These are phyloP conservation scores for Grosmannia clavigera DNA, from an alignment of 2,329 filamentous ascomycete species.

Conservation along the genomic window DNA sequence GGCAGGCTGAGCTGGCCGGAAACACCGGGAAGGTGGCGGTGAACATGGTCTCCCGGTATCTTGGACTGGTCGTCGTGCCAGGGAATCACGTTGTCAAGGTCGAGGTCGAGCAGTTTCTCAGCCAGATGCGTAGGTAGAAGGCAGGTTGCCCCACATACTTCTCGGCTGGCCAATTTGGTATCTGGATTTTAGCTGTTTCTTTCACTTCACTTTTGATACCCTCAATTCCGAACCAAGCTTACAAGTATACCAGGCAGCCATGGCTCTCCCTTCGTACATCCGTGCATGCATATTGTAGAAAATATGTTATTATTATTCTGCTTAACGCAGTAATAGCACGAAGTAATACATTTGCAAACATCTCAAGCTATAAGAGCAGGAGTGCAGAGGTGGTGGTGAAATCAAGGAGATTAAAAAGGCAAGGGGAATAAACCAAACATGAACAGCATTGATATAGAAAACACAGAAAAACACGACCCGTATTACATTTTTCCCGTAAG, in stretches of 20 bases:
- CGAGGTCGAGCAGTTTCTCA: conserved; percentile 67
- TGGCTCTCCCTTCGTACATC: not conserved
- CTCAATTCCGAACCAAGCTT: not conserved
- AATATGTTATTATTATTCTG: not conserved
- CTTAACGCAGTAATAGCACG: not conserved
- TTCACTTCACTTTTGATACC: not conserved
- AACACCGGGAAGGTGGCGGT: conserved; percentile 39
- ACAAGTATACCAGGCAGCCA: not conserved
- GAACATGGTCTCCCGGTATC: conserved; percentile 72
- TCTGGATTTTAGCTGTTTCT: not conserved
- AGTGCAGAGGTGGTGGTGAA: not conserved
- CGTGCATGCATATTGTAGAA: not conserved
- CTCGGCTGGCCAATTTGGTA: not conserved
- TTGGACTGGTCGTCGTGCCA: conserved; percentile 83
- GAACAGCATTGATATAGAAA: not conserved
- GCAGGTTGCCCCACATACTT: not conserved
- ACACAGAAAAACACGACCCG: not conserved
- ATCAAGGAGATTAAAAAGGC: not conserved
- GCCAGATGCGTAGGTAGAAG: conserved; percentile 28
- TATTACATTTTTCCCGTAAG: not conserved
- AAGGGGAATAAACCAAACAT: not conserved
- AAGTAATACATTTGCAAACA: not conserved
- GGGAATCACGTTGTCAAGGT: conserved; percentile 78
- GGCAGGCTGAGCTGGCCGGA: conserved; percentile 8
- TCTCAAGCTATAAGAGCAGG: not conserved